Percentiles rank a stretch among this genome's conserved stretches.
Conservation (phyloP, 2,329 filamentous ascomycete genomes). For the Arthrobotrys sphaeroides region DNA sequence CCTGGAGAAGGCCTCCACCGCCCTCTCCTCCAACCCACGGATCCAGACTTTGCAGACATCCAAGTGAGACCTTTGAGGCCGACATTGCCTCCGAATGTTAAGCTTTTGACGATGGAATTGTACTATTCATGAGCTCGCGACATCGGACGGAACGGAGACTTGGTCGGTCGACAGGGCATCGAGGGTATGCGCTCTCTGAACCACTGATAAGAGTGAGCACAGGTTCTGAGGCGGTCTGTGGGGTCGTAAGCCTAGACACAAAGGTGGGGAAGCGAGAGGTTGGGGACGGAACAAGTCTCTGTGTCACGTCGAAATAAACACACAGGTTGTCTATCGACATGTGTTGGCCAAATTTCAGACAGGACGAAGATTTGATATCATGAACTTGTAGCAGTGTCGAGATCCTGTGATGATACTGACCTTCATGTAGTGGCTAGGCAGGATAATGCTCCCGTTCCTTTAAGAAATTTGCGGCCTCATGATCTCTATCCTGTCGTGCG, state of each 20-base stretch:
- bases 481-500: background rate
- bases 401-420: too few species aligned
- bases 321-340: background rate
- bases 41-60: background rate
- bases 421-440: too few species aligned
- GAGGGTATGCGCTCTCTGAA: background rate
- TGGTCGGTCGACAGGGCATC: background rate
- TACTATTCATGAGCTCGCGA: background rate
- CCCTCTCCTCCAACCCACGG: background rate
- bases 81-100: constrained; percentile 31
- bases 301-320: constrained; percentile 7
- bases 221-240: background rate
- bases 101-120: background rate
- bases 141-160: constrained; percentile 14
- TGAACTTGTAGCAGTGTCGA: too few species aligned
- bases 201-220: background rate
- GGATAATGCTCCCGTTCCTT: background rate
- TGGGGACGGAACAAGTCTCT: constrained; percentile 6
- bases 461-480: too few species aligned
- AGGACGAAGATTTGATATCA: too few species aligned
- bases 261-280: constrained; percentile 4
- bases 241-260: background rate
- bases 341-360: background rate
- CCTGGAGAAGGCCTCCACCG: background rate
- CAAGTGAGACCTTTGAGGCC: constrained; percentile 15